Evolutionary conservation across 2,329 filamentous ascomycete species (phyloP).

Genomic region (Sphaceloma murrayae): DNA sequence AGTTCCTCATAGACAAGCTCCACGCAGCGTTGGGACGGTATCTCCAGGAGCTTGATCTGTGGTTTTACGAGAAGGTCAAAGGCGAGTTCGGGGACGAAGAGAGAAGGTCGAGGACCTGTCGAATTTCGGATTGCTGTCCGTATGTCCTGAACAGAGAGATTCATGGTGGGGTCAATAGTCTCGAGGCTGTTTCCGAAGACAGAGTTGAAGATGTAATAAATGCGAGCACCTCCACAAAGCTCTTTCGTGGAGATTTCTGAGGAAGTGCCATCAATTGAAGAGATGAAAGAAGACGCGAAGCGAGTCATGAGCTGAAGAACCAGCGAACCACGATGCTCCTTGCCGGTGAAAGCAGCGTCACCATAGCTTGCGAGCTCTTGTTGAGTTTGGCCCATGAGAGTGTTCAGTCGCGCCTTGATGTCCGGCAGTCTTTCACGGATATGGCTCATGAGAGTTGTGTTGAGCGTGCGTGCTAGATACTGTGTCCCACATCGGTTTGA

Average conservation of each 20-base stretch:
- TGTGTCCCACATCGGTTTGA: slow-evolving; percentile 86
- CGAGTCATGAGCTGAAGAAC: slow-evolving; percentile 97
- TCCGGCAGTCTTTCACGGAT: slow-evolving; percentile 93
- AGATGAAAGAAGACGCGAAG: slow-evolving; percentile 95
- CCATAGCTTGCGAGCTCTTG: slow-evolving; percentile 97
- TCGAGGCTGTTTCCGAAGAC: slow-evolving; percentile 96
- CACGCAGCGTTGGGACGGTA: slow-evolving; percentile 90
- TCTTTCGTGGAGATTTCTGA: slow-evolving; percentile 99
- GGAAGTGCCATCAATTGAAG: slow-evolving; percentile 95
- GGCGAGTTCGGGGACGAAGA: slow-evolving; percentile 95
- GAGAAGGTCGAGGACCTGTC: slow-evolving; percentile 84
- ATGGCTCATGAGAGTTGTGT: slow-evolving; percentile 89
- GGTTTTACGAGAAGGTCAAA: slow-evolving; percentile 97
- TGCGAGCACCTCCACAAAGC: slow-evolving; percentile 83
- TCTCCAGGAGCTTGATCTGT: slow-evolving; percentile 92
- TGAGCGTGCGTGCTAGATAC: slow-evolving; percentile 87
- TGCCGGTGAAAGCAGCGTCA: slow-evolving; percentile 93
- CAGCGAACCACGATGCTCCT: slow-evolving; percentile 88
- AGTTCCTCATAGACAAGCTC: slow-evolving; percentile 97
- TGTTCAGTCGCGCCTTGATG: slow-evolving; percentile 96
- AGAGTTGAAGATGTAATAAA: slow-evolving; percentile 99
- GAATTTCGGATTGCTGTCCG: slow-evolving; percentile 96
- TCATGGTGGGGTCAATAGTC: slow-evolving; percentile 90
- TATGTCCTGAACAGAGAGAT: slow-evolving; percentile 89
- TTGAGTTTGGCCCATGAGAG: slow-evolving; percentile 98